Evolutionary conservation across 169 alveolate species (phyloP), one percentile per base, ranked within the genome.

Genomic region (Babesia caballi): DNA sequence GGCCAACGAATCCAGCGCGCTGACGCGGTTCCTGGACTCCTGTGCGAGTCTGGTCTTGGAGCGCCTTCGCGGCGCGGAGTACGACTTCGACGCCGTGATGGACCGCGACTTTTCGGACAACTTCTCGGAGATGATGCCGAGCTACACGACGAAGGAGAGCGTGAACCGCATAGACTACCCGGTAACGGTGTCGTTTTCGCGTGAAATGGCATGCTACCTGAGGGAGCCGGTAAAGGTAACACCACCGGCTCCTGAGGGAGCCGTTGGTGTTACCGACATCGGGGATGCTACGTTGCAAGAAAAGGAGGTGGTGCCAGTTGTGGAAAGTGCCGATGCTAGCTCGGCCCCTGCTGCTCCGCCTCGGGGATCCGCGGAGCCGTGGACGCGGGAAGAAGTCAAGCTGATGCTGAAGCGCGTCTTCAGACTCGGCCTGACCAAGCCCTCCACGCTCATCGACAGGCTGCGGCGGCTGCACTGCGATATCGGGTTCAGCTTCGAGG

Each of bases 101-200:
- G 85, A 77, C 60, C 59, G 85, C 33, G 33, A 70, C 41, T 77
- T 77, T 23, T 77, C 85, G 4, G 85, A 77, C 58, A 38, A 46
- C 61, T 77, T 77, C 65, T 12, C 5, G 33, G 81, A 53, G 19
- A 57, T 41, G 53, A 63, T 63, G 73, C 66, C 81, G 35, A 58
- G 23, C 3, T 77, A 77, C 56, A 53, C 71, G n/a, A 77, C 85
- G 27, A 66, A 77, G 49, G 73, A 33, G 42, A 77, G 85, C n/a
- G 74, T 77, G 19, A 77, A 77, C 35, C 70, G 65, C 40, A 51
- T 77, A 2, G 85, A 77, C 44, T 40, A 40, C 66, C 85, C 85
- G n/a, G 58, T 65, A 1, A 42, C 63, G 28, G 44, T 77, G 8
- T 35, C 59, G 21, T 77, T 51, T 17, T 47, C 53, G 23, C 23